These are phyloP conservation scores for Diaporthe citriasiana DNA, from an alignment of 2,329 filamentous ascomycete species.

Conservation along the genomic window DNA sequence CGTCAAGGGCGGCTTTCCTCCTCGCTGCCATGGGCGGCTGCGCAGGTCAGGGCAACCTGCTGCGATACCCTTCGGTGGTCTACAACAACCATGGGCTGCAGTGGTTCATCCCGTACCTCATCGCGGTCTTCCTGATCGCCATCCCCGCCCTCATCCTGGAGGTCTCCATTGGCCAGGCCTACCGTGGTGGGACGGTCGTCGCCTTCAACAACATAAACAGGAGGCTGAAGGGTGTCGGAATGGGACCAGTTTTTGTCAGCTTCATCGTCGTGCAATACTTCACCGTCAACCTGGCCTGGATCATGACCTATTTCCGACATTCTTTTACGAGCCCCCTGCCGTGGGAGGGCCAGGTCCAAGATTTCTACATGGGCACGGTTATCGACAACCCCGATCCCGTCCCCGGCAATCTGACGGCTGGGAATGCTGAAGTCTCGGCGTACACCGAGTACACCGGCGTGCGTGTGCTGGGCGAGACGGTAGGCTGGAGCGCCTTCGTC, in stretches of 20 bases:
- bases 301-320: slow-evolving; percentile 70
- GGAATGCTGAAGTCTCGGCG: slow-evolving; percentile 54
- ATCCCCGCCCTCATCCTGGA: slow-evolving; percentile 70
- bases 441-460: slow-evolving; percentile 64
- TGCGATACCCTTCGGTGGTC: slow-evolving; percentile 70
- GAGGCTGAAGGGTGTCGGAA: slow-evolving; percentile 66
- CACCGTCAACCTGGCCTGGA: slow-evolving; percentile 69
- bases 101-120: slow-evolving; percentile 71
- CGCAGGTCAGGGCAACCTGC: slow-evolving; percentile 70
- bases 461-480: slow-evolving; percentile 67
- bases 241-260: slow-evolving; percentile 66
- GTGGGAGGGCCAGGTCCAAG: slow-evolving; percentile 64
- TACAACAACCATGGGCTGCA: slow-evolving; percentile 73
- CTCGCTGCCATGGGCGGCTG: slow-evolving; percentile 72
- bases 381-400: slow-evolving; percentile 62
- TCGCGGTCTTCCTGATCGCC: slow-evolving; percentile 68
- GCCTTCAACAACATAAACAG: slow-evolving; percentile 67
- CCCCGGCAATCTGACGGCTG: slow-evolving; percentile 54
- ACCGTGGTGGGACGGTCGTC: slow-evolving; percentile 68
- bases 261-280: slow-evolving; percentile 71
- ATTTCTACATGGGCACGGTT: slow-evolving; percentile 64
- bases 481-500: slow-evolving; percentile 70
- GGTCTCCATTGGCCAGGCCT: slow-evolving; percentile 78
- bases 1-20: slow-evolving; percentile 67
- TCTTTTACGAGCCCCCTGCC: slow-evolving; percentile 69